Evolutionary conservation across 768 basidiomycete species (phyloP).

Genomic region (Favolaschia claudopus): DNA sequence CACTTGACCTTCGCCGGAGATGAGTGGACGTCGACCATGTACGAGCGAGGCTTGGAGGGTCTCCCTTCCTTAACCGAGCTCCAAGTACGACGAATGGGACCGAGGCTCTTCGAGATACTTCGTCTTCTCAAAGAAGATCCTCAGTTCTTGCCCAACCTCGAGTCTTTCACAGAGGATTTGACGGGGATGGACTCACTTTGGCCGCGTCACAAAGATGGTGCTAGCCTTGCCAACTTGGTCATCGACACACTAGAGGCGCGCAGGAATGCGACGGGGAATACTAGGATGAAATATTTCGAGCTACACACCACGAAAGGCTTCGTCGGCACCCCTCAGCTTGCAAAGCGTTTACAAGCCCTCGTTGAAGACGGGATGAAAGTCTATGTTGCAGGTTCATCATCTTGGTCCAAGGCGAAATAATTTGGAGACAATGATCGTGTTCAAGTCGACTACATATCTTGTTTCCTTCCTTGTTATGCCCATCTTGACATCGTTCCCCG

Average conservation of each 20-base stretch:
- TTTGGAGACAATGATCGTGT: too few species aligned
- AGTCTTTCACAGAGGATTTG: not conserved
- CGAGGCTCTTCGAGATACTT: not conserved
- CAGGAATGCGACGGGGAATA: not conserved
- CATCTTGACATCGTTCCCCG: too few species aligned
- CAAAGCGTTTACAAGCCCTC: not conserved
- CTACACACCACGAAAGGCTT: not conserved
- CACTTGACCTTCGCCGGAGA: not conserved
- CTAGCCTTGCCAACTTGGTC: not conserved
- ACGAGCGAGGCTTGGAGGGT: not conserved
- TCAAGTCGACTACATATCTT: too few species aligned
- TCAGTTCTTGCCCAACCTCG: not conserved
- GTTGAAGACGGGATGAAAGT: not conserved
- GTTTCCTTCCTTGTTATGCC: too few species aligned
- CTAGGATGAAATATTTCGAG: not conserved
- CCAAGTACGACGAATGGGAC: not conserved
- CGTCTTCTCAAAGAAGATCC: not conserved
- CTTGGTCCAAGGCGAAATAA: too few species aligned
- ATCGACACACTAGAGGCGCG: not conserved
- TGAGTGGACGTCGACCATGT: constrained; percentile 9
- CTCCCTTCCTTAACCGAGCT: not conserved
- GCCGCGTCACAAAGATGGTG: not conserved
- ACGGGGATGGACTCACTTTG: not conserved
- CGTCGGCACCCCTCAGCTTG: not conserved
- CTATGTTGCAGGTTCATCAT: not conserved